These are phyloP conservation scores for Cladobotryum protrusum DNA, from an alignment of 2,329 filamentous ascomycete genomes.

Conservation along the genomic window DNA sequence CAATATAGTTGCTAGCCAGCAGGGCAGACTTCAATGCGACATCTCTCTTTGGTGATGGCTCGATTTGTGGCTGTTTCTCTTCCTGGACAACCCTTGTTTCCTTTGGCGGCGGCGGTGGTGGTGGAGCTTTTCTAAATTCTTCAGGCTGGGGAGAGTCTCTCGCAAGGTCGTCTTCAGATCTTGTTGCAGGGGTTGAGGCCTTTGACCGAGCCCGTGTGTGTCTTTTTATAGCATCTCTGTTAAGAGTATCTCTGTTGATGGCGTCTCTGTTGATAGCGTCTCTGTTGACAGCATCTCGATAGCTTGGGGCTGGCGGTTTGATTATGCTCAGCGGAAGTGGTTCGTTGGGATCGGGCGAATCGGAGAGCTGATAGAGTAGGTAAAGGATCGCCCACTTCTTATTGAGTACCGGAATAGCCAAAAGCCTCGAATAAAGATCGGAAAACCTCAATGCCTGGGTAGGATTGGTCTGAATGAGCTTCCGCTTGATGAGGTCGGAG, in stretches of 20 bases:
- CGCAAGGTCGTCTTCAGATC: slow-evolving; percentile 42
- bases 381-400: slow-evolving; percentile 98
- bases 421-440: slow-evolving; percentile 81
- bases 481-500: slow-evolving; percentile 84
- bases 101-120: slow-evolving; percentile 23
- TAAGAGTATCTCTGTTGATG: too few relatives aligned
- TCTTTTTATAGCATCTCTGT: slow-evolving; percentile 18
- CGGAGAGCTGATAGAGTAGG: slow-evolving; percentile 76
- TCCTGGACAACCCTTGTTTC: slow-evolving; percentile 31
- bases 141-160: slow-evolving; percentile 50
- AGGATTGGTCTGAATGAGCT: slow-evolving; percentile 70
- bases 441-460: slow-evolving; percentile 79
- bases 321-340: slow-evolving; percentile 41
- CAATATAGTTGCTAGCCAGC: slow-evolving; percentile 50
- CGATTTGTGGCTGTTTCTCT: slow-evolving; percentile 26
- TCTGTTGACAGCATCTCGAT: slow-evolving; percentile 31
- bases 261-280: slow-evolving; percentile 31
- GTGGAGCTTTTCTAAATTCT: slow-evolving; percentile 39
- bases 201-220: slow-evolving; percentile 34
- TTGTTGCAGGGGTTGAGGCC: slow-evolving; percentile 29
- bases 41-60: slow-evolving; percentile 36
- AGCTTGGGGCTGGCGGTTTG: slow-evolving; percentile 33
- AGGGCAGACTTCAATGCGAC: slow-evolving; percentile 53
- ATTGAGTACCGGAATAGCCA: slow-evolving; percentile 85
- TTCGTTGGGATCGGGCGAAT: slow-evolving; percentile 53